phyloP scores from a whole-genome alignment of 2,329 filamentous ascomycete genomes.

The Colletotrichum sp. region DNA sequence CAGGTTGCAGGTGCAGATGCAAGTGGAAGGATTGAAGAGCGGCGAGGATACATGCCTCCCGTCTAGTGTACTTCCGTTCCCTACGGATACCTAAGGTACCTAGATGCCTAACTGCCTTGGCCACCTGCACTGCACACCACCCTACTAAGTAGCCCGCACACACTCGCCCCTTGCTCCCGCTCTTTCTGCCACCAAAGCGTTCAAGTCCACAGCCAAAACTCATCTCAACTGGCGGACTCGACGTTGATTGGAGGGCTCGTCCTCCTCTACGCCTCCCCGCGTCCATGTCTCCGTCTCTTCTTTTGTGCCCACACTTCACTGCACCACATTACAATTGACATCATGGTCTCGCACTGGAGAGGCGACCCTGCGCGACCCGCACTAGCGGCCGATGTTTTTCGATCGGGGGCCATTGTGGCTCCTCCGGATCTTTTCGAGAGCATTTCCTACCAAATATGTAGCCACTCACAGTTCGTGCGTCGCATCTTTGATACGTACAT shows the following conservation, averaged over 20 bases:
- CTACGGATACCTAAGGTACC: not conserved
- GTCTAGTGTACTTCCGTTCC: not conserved
- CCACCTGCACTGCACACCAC: too few relatives aligned
- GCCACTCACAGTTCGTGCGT: not conserved
- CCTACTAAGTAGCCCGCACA: too few relatives aligned
- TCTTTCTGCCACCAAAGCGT: constrained; percentile 13
- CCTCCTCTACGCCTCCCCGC: not conserved
- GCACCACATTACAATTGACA: not conserved
- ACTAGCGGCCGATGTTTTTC: constrained; percentile 7
- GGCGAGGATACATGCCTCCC: not conserved
- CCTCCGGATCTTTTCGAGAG: not conserved
- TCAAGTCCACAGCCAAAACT: not conserved
- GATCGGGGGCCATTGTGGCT: constrained; percentile 9
- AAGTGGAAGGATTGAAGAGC: not conserved
- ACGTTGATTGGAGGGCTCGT: not conserved
- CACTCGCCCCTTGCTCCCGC: not conserved
- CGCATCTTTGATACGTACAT: not conserved
- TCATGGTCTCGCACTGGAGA: not conserved
- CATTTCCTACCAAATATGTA: not conserved
- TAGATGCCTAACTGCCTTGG: not conserved
- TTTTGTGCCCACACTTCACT: not conserved
- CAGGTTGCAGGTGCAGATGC: not conserved
- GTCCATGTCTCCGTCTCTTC: not conserved
- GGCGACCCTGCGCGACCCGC: not conserved
- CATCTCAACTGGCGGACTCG: not conserved